Evolutionary conservation across 495 filamentous ascomycete genomes (phyloP).

Genomic region (Talaromyces wortmannii): DNA sequence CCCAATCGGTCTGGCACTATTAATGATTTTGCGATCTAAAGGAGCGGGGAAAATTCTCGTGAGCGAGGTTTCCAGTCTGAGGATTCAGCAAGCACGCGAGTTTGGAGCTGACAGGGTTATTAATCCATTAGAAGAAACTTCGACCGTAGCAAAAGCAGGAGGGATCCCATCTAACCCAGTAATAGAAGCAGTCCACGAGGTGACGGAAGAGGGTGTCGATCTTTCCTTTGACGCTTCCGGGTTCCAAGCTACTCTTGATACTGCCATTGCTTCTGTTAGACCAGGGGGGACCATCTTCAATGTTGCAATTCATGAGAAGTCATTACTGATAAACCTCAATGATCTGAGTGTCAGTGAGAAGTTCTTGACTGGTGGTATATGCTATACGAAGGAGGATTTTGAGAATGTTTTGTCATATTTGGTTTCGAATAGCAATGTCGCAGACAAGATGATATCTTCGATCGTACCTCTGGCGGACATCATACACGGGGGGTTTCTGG

Average conservation of each 20-base stretch:
- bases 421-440: neutral
- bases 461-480: constrained; percentile 32
- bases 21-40: constrained; percentile 47
- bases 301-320: neutral
- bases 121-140: neutral
- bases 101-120: neutral
- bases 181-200: neutral
- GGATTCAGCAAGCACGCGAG: neutral
- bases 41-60: constrained; percentile 48
- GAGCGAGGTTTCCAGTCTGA: constrained; percentile 37
- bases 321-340: neutral
- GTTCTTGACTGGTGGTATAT: neutral
- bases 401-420: neutral
- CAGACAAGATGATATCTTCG: neutral
- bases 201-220: neutral
- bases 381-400: neutral
- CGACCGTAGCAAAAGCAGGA: neutral
- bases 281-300: neutral
- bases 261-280: neutral
- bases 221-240: neutral
- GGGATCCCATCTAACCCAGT: neutral
- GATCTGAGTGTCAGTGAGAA: neutral
- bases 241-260: neutral
- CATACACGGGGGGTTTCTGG: constrained; percentile 45
- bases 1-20: constrained; percentile 55